Base-by-base conservation (phyloP, 768 basidiomycete genomes). In the Russula sp. region DNA sequence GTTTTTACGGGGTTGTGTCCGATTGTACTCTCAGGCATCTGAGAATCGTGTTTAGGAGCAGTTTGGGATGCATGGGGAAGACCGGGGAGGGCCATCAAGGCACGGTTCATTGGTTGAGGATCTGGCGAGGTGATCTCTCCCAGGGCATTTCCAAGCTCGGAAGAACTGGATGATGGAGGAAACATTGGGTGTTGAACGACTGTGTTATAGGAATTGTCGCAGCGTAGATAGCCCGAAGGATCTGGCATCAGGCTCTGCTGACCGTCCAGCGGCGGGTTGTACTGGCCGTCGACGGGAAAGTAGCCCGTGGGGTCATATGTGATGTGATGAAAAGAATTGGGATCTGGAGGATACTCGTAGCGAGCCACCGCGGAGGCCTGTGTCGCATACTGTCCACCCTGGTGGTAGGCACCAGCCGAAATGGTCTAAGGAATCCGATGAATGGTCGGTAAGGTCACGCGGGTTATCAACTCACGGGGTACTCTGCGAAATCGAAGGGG, bases 141-240 rank as follows among this genome's bases (percentile, higher is more conserved):
- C 16, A 65, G 61, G 34, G 64, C 64, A 22, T 65, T 51, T 2
- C 61, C 64, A 1, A 65, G 64, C 39, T 65, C 64, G 16, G 64
- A 65, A 14, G 64, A 65, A 29, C 50, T 29, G 16, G 61, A 64
- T 16, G 60, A 53, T 0, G 48, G 36, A 14, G 54, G 58, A 16
- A 56, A 13, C 9, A 51, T 7, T 11, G 59, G 7, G 10, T 53
- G 53, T 32, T 41, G 59, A 14, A 35, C 29, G 34, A 49, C 55
- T 1, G 47, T 18, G 16, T 49, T 52, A 32, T 42, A 35, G 7
- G 34, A 42, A 34, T 38, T 57, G 32, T 47, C 51, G 42, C 25
- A 63, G 18, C 42, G 46, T 10, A 54, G 10, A 41, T 57, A 58
- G 18, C 29, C 20, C 3, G 61, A 46, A 20, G 42, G 36, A 58